Evolutionary conservation across 257 asterid genomes (phyloP), one percentile per base, ranked within the genome.

Genomic region (Echites panduratus): DNA sequence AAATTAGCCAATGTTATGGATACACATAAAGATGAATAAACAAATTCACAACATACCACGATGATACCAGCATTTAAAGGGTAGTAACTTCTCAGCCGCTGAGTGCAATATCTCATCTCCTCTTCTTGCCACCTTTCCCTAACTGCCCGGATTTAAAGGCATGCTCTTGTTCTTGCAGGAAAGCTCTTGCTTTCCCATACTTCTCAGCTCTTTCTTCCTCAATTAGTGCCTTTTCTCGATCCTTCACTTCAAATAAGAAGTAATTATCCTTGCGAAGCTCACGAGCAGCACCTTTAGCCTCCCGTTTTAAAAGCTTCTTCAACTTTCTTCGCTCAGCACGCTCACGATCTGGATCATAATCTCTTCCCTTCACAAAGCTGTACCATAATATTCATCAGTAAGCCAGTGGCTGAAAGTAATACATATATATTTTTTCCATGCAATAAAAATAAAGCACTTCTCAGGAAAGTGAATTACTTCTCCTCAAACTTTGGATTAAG

Each of bases 321-420:
- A 95, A 22, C 77, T 92, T 90, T 74, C 83, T 89, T 82, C 41
- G 77, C 82, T 89, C 96, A 54, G 96, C 92, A 77, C 97, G 83
- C 20, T 90, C 97, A 4, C 97, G 90, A 57, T 95, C 98, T n/a
- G 98, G 99, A 71, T 95, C 98, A 38, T 95, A 95, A 70, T 95
- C 99, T 79, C 99, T 86, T 57, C 98, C 99, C 83, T 95, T 95
- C 6, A 90, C 90, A 73, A 81, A 95, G 86, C 99, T 95, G 93
- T 76, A 85, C 16, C 29, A 67, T 38, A 27, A 48, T 29, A 77
- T 76, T 22, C 74, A 79, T 44, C 22, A 66, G 54, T 32, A 27
- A 65, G 24, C 74, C 68, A 9, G 57, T 29, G 32, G 48, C 63
- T 61, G n/a, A 38, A 43, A 29, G 56, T 61, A 7, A 45, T 49